Evolutionary conservation across 2,329 filamentous ascomycete genomes (phyloP), one percentile per base, ranked within the genome.

Genomic region (Ophiostoma himal-ulmi): DNA sequence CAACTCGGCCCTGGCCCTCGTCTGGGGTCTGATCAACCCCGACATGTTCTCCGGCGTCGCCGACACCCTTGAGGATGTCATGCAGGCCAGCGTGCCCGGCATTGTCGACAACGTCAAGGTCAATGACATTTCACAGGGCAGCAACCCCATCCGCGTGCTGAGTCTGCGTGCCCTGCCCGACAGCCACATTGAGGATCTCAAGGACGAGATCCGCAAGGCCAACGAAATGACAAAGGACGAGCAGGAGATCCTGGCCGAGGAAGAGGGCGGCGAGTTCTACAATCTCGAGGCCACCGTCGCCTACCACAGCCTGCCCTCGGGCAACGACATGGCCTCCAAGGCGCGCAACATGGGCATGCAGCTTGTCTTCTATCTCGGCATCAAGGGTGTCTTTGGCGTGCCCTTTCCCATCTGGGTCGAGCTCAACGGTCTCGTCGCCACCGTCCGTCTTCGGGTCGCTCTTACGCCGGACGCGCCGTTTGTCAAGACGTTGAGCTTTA

Each of bases 341-440:
- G 93, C 93, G 6, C 88, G 91, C 74, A 98, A 97, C 78, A 97
- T 97, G 92, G 94, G 96, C 76, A 97, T 97, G 93, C 91, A 96
- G 76, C 81, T 98, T 17, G 88, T 97, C 10, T 98, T 99, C 78
- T 98, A 97, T 74, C 85, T 98, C 1, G 95, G 95, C 71, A 83
- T 96, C 77, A 93, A 91, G 77, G 94, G 94, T 0, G 83, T 97
- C 5, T 95, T 97, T 75, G 94, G 94, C 37, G 89, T 97, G 0
- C 93, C 93, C 0, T 83, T 97, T 26, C 93, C 93, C 0, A 91
- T 96, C 67, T 96, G 73, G 85, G 93, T 96, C 70, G 94, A 97
- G 79, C 83, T 98, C n/a, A 89, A 91, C 74, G 90, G 93, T 22
- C 83, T 98, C n/a, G 91, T 98, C 30, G 93, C 92, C 1, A 98